Percentiles rank a stretch among this genome's conserved stretches.
Evolutionary conservation across 2,329 filamentous ascomycete genomes (phyloP).

Genomic region (Talaromyces rugulosus): DNA sequence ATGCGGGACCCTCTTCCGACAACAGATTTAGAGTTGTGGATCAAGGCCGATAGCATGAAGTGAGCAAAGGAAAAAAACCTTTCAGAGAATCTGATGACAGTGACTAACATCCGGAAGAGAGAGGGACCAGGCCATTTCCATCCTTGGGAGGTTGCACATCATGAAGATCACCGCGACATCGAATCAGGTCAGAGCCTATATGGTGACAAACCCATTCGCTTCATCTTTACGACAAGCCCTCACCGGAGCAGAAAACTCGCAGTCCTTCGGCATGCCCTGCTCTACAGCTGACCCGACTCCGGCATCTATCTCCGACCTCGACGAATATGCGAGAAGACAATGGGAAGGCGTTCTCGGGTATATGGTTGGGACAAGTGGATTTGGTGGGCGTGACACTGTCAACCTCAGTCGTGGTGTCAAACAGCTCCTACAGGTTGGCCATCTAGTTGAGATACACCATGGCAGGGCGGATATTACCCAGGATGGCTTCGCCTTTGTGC

Average conservation of each 20-base stretch:
- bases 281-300: slow-evolving; percentile 57
- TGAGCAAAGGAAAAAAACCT: slow-evolving; percentile 35
- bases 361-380: slow-evolving; percentile 63
- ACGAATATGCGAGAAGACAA: slow-evolving; percentile 78
- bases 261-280: slow-evolving; percentile 87
- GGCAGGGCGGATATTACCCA: slow-evolving; percentile 73
- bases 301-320: slow-evolving; percentile 69
- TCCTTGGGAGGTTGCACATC: slow-evolving; percentile 83
- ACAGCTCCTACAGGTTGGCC: slow-evolving; percentile 72
- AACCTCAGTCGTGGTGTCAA: slow-evolving; percentile 74
- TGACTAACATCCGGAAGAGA: slow-evolving; percentile 48
- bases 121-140: slow-evolving; percentile 77
- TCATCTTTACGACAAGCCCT: slow-evolving; percentile 79
- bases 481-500: slow-evolving; percentile 86
- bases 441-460: slow-evolving; percentile 65
- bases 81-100: not conserved
- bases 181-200: slow-evolving; percentile 64
- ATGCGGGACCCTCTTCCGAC: slow-evolving; percentile 74
- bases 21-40: slow-evolving; percentile 80
- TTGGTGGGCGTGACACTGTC: slow-evolving; percentile 45
- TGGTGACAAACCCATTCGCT: slow-evolving; percentile 76
- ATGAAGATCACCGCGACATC: slow-evolving; percentile 60
- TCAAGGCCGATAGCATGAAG: slow-evolving; percentile 63
- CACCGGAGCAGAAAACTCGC: slow-evolving; percentile 77
- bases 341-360: slow-evolving; percentile 97